Conservation (phyloP, 495 filamentous ascomycete genomes). For the Lepraria neglecta region DNA sequence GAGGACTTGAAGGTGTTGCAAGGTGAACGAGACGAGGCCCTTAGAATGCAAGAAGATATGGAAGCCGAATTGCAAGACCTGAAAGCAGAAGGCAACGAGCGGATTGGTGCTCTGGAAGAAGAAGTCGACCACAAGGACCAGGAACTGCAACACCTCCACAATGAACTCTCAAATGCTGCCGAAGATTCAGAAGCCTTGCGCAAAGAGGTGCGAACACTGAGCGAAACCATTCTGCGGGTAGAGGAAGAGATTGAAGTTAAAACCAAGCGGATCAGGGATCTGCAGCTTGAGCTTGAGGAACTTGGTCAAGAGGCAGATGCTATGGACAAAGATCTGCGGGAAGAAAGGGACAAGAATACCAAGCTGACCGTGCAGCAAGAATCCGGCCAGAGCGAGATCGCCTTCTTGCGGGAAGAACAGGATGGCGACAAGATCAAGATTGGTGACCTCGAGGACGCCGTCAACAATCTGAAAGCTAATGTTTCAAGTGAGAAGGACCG, state of each 20-base stretch:
- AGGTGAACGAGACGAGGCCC: conserved; percentile 77
- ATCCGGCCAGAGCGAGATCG: conserved; percentile 85
- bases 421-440: conserved; percentile 98
- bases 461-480: conserved; percentile 64
- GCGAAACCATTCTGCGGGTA: conserved; percentile 72
- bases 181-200: conserved; percentile 83
- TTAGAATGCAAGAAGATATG: conserved; percentile 69
- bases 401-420: conserved; percentile 93
- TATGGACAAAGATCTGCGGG: conserved; percentile 66
- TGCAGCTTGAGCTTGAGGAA: conserved; percentile 68
- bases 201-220: conserved; percentile 83
- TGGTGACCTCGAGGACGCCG: conserved; percentile 75
- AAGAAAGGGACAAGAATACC: conserved; percentile 77
- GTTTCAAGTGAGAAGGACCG: conserved; percentile 78
- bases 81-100: conserved; percentile 55
- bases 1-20: conserved; percentile 78
- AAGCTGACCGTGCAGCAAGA: conserved; percentile 84
- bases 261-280: conserved; percentile 59
- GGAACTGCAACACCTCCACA: conserved; percentile 65
- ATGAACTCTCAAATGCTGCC: conserved; percentile 53
- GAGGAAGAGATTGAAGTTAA: conserved; percentile 77
- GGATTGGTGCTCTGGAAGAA: conserved; percentile 71
- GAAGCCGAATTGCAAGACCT: conserved; percentile 72
- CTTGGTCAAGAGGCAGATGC: conserved; percentile 71
- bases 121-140: conserved; percentile 65